Conservation (phyloP, 768 basidiomycete genomes). For the Brasilioporus rufonigricans region DNA sequence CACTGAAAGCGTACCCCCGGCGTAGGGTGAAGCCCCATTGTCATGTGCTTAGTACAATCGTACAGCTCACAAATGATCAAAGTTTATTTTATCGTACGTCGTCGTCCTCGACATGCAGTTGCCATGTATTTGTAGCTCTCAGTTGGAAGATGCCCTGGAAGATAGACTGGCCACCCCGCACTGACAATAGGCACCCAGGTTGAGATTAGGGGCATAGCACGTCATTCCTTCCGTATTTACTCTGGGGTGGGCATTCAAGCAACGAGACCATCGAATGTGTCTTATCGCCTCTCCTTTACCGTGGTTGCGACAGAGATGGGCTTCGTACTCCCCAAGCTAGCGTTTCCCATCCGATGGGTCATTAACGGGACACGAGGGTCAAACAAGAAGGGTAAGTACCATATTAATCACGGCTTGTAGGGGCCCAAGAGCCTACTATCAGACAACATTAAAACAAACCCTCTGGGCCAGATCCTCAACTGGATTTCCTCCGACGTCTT, state of each 20-base stretch:
- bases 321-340: constrained; percentile 7
- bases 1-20: not conserved
- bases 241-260: no score
- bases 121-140: no score
- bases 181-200: not conserved
- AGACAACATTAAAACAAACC: not conserved
- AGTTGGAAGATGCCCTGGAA: no score
- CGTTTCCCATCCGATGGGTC: not conserved
- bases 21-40: not conserved
- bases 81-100: no score
- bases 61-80: no score
- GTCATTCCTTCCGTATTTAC: not conserved
- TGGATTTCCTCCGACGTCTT: not conserved
- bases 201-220: not conserved
- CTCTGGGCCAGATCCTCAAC: constrained; percentile 6
- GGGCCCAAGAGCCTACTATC: not conserved
- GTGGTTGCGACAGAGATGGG: constrained; percentile 2
- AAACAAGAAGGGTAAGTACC: constrained; percentile 5
- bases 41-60: no score
- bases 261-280: not conserved
- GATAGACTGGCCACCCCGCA: no score
- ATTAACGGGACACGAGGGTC: not conserved
- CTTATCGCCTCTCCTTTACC: not conserved
- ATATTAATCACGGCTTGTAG: not conserved
- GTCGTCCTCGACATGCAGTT: no score